A percentile compares a stretch with the other conserved stretches of the same genome.
Conservation (phyloP, 2,329 filamentous ascomycete genomes). For the Aureobasidium zeae region DNA sequence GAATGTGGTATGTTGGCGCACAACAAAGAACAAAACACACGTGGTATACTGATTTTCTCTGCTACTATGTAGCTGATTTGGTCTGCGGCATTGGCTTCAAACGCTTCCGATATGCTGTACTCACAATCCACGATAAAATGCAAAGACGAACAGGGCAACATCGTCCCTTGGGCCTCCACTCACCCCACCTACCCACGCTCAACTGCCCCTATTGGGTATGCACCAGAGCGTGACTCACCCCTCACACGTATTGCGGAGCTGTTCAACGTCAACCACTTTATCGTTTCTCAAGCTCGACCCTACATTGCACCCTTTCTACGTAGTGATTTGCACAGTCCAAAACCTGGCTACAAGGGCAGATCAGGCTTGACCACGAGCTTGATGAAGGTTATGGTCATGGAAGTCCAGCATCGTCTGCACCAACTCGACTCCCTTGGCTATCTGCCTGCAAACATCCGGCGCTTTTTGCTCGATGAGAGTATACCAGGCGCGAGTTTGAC, state of each 20-base stretch:
- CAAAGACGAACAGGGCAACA: conserved; percentile 63
- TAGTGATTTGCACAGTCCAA: conserved; percentile 67
- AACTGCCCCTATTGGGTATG: conserved; percentile 54
- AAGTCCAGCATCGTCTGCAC: conserved; percentile 69
- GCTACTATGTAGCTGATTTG: conserved; percentile 54
- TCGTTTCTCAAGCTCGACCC: conserved; percentile 83
- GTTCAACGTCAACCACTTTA: conserved; percentile 92
- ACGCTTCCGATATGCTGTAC: conserved; percentile 57
- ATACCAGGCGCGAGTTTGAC: conserved; percentile 53
- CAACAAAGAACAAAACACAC: neutral
- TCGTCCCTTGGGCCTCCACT: conserved; percentile 62
- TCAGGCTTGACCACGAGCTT: conserved; percentile 41
- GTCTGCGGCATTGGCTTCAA: conserved; percentile 69
- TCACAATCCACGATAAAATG: conserved; percentile 61
- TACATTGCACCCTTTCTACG: conserved; percentile 81
- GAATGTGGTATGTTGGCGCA: conserved; percentile 68
- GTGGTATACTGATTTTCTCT: neutral
- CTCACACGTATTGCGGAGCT: conserved; percentile 67
- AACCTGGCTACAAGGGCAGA: conserved; percentile 50
- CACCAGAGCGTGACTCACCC: conserved; percentile 57
- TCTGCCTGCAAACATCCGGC: conserved; percentile 58
- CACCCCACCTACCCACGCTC: conserved; percentile 56
- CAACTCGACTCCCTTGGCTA: conserved; percentile 71
- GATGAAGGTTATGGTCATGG: conserved; percentile 52
- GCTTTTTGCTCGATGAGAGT: conserved; percentile 71